Percentiles rank a stretch among this genome's conserved stretches.
These are phyloP conservation scores for Albifimbria verrucaria DNA, from an alignment of 2,329 filamentous ascomycete species.

Conservation along the genomic window DNA sequence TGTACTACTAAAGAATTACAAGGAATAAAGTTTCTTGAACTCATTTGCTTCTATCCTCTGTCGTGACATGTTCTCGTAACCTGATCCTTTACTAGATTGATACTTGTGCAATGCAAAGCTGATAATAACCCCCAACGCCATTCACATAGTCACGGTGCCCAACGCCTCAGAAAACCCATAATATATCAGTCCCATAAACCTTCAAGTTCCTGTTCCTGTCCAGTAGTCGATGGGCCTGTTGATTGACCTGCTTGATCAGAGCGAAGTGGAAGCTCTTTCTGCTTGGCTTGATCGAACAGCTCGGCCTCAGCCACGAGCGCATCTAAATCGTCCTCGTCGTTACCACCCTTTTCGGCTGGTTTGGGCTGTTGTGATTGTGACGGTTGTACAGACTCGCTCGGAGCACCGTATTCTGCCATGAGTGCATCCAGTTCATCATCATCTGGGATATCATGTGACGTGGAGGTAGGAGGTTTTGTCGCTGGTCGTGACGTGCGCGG, in stretches of 20 bases:
- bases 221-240: neutral
- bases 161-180: neutral
- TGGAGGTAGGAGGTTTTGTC: constrained; percentile 23
- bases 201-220: constrained; percentile 62
- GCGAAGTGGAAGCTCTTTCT: constrained; percentile 38
- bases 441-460: constrained; percentile 32
- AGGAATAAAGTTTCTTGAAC: neutral
- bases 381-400: constrained; percentile 23
- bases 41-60: neutral
- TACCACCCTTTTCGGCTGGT: constrained; percentile 6
- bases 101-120: too few species aligned
- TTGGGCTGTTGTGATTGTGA: constrained; percentile 1
- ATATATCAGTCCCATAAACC: constrained; percentile 40
- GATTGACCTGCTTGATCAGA: constrained; percentile 37
- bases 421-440: constrained; percentile 52
- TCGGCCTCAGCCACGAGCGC: constrained; percentile 51
- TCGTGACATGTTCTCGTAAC: neutral
- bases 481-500: neutral
- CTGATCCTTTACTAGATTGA: too few species aligned
- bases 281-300: constrained; percentile 15
- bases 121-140: neutral
- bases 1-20: neutral
- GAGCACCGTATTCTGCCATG: constrained; percentile 42
- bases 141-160: too few species aligned
- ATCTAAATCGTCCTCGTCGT: constrained; percentile 48